These are phyloP conservation scores for Phytophthora macrochlamydospora DNA, from an alignment of 352 stramenopile genomes.

Conservation along the genomic window DNA sequence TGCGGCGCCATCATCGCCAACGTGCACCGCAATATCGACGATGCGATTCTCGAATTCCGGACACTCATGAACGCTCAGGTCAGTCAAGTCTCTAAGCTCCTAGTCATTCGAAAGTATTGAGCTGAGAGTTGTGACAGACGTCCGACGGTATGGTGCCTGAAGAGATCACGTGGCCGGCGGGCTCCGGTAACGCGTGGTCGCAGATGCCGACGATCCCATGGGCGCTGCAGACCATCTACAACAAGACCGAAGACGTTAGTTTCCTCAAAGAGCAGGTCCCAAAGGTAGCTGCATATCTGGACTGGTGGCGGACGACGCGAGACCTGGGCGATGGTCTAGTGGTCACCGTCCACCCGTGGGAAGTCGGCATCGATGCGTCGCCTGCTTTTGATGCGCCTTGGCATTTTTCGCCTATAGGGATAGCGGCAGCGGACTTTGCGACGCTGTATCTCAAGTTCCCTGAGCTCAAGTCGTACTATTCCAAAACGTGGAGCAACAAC, in stretches of 20 bases:
- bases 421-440: slow-evolving; percentile 16
- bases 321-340: slow-evolving; percentile 20
- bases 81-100: not conserved
- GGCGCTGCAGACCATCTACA: slow-evolving; percentile 25
- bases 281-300: slow-evolving; percentile 23
- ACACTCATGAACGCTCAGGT: slow-evolving; percentile 26
- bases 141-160: slow-evolving; percentile 25
- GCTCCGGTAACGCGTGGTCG: slow-evolving; percentile 20
- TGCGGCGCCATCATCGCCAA: slow-evolving; percentile 28
- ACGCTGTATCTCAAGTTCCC: slow-evolving; percentile 28
- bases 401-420: slow-evolving; percentile 12
- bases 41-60: slow-evolving; percentile 21
- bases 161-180: slow-evolving; percentile 23
- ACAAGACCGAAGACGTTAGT: slow-evolving; percentile 19
- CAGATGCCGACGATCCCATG: slow-evolving; percentile 29
- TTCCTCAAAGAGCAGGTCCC: slow-evolving; percentile 25
- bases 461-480: slow-evolving; percentile 25
- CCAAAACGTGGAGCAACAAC: slow-evolving; percentile 26
- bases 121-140: not conserved
- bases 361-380: slow-evolving; percentile 21
- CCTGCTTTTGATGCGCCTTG: slow-evolving; percentile 21
- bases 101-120: not conserved
- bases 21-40: slow-evolving; percentile 24
- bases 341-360: slow-evolving; percentile 24
- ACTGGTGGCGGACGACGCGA: slow-evolving; percentile 26